phyloP scores from a whole-genome alignment of 106 monocot species.

The Acorus calamus region DNA sequence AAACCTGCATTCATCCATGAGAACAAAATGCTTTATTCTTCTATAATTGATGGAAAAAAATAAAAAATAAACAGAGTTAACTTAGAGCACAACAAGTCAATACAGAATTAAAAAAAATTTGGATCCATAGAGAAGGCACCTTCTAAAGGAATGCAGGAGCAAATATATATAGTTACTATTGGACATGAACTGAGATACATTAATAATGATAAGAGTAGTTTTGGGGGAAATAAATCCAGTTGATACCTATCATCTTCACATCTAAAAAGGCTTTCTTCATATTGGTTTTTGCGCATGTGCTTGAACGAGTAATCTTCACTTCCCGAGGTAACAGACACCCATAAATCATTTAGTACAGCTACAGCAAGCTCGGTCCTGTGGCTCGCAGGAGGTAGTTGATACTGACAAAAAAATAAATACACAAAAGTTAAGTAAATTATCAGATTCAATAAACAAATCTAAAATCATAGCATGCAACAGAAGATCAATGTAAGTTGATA shows the following conservation, averaged over 20 bases:
- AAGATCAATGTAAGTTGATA: not conserved
- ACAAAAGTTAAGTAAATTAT: not conserved
- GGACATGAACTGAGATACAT: not conserved
- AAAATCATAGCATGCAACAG: not conserved
- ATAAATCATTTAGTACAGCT: conserved; percentile 74
- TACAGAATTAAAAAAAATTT: not conserved
- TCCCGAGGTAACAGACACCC: conserved; percentile 96
- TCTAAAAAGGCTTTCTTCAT: conserved; percentile 94
- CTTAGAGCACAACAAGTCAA: not conserved
- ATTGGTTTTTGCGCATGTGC: conserved; percentile 98
- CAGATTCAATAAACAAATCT: not conserved
- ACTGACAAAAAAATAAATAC: conserved; percentile 29
- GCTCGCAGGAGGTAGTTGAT: conserved; percentile 74
- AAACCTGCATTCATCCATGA: conserved; percentile 44
- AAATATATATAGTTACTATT: not conserved
- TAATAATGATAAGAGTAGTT: not conserved
- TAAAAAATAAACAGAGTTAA: not conserved
- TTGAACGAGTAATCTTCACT: conserved; percentile 99
- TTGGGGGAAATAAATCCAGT: not conserved
- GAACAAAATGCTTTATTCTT: not conserved
- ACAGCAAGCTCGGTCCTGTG: conserved; percentile 67
- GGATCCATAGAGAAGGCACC: not conserved
- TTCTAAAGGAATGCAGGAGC: not conserved
- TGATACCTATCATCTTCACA: conserved; percentile 96
- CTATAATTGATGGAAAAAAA: too few species aligned